Base-by-base conservation (phyloP, 139 green algal genomes). In the Chlamydomonas schloesseri region DNA sequence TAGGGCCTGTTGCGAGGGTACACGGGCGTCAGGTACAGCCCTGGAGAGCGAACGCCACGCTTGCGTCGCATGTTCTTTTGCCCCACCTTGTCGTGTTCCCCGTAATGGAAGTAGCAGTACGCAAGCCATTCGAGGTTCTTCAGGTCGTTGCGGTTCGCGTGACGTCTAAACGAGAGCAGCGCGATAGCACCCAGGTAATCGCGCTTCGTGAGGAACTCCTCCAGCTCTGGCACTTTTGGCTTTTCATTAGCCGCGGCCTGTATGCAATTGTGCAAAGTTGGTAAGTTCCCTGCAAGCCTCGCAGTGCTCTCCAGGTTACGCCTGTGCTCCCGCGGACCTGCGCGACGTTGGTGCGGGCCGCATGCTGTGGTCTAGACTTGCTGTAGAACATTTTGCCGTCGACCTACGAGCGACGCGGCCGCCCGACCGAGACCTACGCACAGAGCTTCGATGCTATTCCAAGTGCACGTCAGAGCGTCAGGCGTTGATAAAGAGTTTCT, bases 31-130 rank as follows among this genome's bases (percentile, higher is more conserved):
- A 53, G 70, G 42, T 17, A 76, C 3, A 36, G 36, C 34, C 28
- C 34, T 20, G n/a, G n/a, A n/a, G n/a, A n/a, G n/a, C n/a, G n/a
- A n/a, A n/a, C n/a, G n/a, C n/a, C n/a, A n/a, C n/a, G n/a, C n/a
- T n/a, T n/a, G n/a, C n/a, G n/a, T 21, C 15, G 76, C 76, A 74
- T 86, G 76, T 73, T 14, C 23, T 37, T 8, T 50, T 50, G 55
- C 11, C 79, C 50, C 47, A 95, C 95, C 90, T 96, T 96, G 79
- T 93, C 94, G 87, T 97, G 95, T 73, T 96, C 93, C 1, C 95
- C 94, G 86, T 90, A 91, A 69, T 98, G 95, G 75, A 96, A 97
- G 46, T 97, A 92, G 69, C 85, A 90, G 60, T 97, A 98, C 28
- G 94, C 95, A 28, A 96, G 91, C 94, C 94, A 97, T 55, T 96